These are phyloP conservation scores for Pezicula rhizophila DNA, from an alignment of 2,329 filamentous ascomycete species.

Conservation along the genomic window DNA sequence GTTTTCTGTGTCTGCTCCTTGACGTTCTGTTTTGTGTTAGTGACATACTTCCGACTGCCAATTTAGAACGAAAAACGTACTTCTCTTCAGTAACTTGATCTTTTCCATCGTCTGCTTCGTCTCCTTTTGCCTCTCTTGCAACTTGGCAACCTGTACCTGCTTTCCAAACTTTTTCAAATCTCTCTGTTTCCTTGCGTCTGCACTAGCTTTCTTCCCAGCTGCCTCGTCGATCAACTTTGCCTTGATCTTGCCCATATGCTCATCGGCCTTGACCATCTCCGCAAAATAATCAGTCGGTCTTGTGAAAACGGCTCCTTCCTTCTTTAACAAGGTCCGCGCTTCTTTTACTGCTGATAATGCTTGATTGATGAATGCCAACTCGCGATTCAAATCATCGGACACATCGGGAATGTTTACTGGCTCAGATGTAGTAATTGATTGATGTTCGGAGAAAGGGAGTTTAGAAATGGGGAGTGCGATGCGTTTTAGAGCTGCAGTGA, in stretches of 20 bases:
- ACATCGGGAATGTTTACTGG: conserved; percentile 74
- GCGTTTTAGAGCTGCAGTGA: conserved; percentile 72
- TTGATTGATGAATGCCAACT: conserved; percentile 90
- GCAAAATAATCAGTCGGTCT: conserved; percentile 94
- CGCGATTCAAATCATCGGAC: conserved; percentile 85
- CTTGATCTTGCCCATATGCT: conserved; percentile 97
- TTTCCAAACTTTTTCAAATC: conserved; percentile 99
- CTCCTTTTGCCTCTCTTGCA: conserved; percentile 88
- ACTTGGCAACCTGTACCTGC: conserved; percentile 91
- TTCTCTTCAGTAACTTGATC: conserved; percentile 91
- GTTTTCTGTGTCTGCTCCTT: conserved; percentile 52
- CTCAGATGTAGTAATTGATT: conserved; percentile 63
- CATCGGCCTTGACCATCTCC: conserved; percentile 98
- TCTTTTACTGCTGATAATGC: conserved; percentile 71
- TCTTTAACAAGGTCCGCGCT: conserved; percentile 68
- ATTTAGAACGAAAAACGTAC: conserved; percentile 48
- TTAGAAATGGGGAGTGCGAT: conserved; percentile 64
- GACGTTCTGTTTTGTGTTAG: conserved; percentile 60
- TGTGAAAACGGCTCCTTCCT: conserved; percentile 79
- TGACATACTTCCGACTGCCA: conserved; percentile 9
- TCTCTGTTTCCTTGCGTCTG: conserved; percentile 84
- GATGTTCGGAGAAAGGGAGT: conserved; percentile 77
- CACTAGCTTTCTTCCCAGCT: conserved; percentile 82
- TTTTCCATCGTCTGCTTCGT: conserved; percentile 93
- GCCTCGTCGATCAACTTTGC: conserved; percentile 89